These are phyloP conservation scores for Fusarium drepaniforme DNA, from an alignment of 2,329 filamentous ascomycete species.

Conservation along the genomic window DNA sequence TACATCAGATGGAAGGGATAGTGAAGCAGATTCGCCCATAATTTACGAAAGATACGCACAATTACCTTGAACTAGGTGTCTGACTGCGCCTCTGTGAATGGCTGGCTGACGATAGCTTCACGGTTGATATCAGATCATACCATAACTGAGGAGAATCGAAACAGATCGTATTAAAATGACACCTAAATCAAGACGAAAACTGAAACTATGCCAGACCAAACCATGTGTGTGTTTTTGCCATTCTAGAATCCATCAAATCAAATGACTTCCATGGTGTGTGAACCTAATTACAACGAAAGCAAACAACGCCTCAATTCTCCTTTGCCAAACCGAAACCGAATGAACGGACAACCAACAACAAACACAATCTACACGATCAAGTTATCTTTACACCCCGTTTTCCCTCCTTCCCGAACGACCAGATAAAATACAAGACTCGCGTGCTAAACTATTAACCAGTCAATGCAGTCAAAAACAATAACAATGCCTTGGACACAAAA, in stretches of 20 bases:
- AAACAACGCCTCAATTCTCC: slow-evolving; percentile 15
- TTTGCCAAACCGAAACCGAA: neutral
- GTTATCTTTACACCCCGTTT: slow-evolving; percentile 14
- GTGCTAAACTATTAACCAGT: slow-evolving; percentile 13
- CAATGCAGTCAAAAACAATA: neutral
- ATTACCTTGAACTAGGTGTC: slow-evolving; percentile 29
- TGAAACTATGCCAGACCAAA: slow-evolving; percentile 4
- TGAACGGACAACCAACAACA: slow-evolving; percentile 12
- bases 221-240: slow-evolving; percentile 19
- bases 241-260: slow-evolving; percentile 18
- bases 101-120: neutral
- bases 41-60: slow-evolving; percentile 49
- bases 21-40: slow-evolving; percentile 34
- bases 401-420: slow-evolving; percentile 17
- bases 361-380: slow-evolving; percentile 20
- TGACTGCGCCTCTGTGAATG: neutral
- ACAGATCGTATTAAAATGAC: neutral
- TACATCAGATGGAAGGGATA: slow-evolving; percentile 37
- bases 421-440: slow-evolving; percentile 18
- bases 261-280: neutral
- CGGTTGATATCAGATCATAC: neutral
- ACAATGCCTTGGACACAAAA: slow-evolving; percentile 10
- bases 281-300: slow-evolving; percentile 4
- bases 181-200: neutral
- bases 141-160: neutral